Conservation (phyloP, 192 early-diverging fungal species). For the Dispira parvispora region DNA sequence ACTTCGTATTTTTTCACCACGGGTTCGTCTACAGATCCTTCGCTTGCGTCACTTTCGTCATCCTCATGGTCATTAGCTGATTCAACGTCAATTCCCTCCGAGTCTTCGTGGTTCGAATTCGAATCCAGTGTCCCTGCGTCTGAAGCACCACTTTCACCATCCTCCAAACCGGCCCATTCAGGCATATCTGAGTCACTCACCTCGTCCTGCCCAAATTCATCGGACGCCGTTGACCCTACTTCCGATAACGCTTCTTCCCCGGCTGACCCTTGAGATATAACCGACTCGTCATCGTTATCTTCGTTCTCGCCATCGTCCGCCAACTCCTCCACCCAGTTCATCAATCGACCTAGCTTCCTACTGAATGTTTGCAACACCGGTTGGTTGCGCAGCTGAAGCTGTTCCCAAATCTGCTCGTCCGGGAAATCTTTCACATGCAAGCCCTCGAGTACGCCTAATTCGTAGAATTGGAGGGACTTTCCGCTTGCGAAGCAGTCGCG, state of each 20-base stretch:
- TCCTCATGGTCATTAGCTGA: too few species aligned
- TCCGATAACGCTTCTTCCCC: too few species aligned
- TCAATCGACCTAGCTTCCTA: constrained; percentile 26
- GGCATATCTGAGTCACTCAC: too few species aligned
- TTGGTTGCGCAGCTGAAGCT: constrained; percentile 70
- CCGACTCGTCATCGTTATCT: constrained; percentile 16
- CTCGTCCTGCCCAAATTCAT: too few species aligned
- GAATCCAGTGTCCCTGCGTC: too few species aligned
- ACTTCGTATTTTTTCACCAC: constrained; percentile 9
- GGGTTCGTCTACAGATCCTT: constrained; percentile 18
- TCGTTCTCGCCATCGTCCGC: too few species aligned
- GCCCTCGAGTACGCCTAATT: constrained; percentile 30
- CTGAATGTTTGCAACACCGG: constrained; percentile 53
- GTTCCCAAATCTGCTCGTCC: constrained; percentile 85
- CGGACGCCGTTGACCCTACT: too few species aligned
- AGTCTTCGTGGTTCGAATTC: too few species aligned
- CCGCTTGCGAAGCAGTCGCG: background rate
- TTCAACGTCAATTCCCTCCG: too few species aligned
- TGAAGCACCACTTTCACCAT: too few species aligned
- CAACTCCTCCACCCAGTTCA: constrained; percentile 25
- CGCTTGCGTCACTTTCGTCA: constrained; percentile 18
- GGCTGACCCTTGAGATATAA: too few species aligned
- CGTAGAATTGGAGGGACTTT: background rate
- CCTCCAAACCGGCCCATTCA: too few species aligned
- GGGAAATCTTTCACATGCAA: constrained; percentile 56